Conservation (phyloP, 2,329 filamentous ascomycete species). For the Ascochyta pisi region DNA sequence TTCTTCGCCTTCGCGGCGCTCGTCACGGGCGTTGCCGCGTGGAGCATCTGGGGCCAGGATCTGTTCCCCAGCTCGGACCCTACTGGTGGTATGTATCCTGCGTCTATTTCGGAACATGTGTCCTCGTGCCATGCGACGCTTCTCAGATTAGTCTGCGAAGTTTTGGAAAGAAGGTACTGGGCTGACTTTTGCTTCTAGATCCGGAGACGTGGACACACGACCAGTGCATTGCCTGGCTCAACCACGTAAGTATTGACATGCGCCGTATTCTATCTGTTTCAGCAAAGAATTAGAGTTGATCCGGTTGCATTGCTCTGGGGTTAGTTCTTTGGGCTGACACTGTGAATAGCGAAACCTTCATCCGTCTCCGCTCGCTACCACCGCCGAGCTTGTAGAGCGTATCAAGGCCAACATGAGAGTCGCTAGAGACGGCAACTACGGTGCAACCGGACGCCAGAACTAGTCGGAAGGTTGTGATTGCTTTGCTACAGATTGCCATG, state of each 20-base stretch:
- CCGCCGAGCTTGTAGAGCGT: conserved; percentile 70
- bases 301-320: too few species aligned
- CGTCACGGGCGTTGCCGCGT: conserved; percentile 80
- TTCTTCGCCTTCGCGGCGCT: conserved; percentile 73
- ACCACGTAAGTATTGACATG: conserved; percentile 65
- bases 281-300: too few species aligned
- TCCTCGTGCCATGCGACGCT: not conserved
- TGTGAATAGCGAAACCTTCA: conserved; percentile 66
- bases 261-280: too few species aligned
- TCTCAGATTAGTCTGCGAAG: not conserved
- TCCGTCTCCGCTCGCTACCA: conserved; percentile 64
- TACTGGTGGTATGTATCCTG: conserved; percentile 66
- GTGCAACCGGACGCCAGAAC: conserved; percentile 3
- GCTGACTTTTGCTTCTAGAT: conserved; percentile 51
- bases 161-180: not conserved
- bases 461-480: not conserved
- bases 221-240: conserved; percentile 82
- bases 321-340: not conserved
- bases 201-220: conserved; percentile 77
- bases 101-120: not conserved
- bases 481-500: not conserved
- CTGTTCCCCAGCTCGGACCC: conserved; percentile 84
- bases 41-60: conserved; percentile 84
- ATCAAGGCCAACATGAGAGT: conserved; percentile 72
- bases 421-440: conserved; percentile 20